Percentiles rank a stretch among this genome's conserved stretches.
phyloP scores from a whole-genome alignment of 2,329 filamentous ascomycete species.

The Trichoderma sp. region DNA sequence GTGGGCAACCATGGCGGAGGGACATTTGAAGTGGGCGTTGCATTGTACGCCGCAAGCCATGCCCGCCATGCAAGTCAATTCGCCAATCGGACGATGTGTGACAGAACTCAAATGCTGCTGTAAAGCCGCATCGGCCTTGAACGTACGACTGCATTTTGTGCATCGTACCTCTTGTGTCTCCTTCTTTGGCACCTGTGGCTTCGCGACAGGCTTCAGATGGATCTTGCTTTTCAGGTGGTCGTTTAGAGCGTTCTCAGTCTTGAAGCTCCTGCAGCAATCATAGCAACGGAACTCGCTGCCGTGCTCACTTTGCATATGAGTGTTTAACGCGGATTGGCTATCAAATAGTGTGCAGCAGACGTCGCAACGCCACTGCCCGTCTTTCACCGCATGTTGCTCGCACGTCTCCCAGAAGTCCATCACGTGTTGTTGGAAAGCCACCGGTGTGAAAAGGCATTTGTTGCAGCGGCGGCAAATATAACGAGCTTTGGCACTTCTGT shows the following conservation, averaged over 20 bases:
- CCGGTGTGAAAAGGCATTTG: not conserved
- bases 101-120: conserved; percentile 4
- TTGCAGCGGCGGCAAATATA: conserved; percentile 3
- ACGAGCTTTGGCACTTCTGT: not conserved
- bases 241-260: not conserved
- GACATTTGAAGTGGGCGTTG: conserved; percentile 12
- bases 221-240: not conserved
- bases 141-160: not conserved
- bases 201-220: not conserved
- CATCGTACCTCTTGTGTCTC: not conserved
- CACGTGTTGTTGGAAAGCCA: not conserved
- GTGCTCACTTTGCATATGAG: not conserved
- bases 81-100: conserved; percentile 19
- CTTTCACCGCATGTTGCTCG: not conserved
- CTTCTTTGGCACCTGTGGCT: not conserved
- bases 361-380: not conserved
- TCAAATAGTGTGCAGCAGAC: not conserved
- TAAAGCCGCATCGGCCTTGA: not conserved
- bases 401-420: not conserved
- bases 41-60: conserved; percentile 6
- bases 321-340: not conserved
- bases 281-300: conserved; percentile 12
- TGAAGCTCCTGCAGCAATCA: conserved; percentile 12
- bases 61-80: conserved; percentile 14
- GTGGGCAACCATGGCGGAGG: conserved; percentile 21